These are phyloP conservation scores for Ganoderma sinense DNA, from an alignment of 1,284 basidiomycete genomes.

Conservation along the genomic window DNA sequence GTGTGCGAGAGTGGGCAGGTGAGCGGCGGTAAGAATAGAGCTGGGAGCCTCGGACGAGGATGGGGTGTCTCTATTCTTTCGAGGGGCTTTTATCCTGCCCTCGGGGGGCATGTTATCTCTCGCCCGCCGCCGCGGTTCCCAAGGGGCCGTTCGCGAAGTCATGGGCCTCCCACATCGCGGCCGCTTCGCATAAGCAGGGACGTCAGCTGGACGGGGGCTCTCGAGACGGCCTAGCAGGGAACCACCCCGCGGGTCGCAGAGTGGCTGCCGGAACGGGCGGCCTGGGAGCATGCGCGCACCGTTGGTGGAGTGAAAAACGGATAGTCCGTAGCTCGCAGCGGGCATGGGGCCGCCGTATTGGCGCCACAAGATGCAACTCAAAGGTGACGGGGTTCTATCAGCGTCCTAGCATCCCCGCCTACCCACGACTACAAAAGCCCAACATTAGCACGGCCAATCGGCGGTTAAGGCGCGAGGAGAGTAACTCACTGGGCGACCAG, in stretches of 20 bases:
- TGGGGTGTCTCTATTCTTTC: constrained; percentile 25
- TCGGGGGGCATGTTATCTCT: constrained; percentile 25
- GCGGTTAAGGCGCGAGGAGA: background rate
- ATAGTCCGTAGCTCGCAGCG: constrained; percentile 14
- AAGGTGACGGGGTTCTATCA: constrained; percentile 21
- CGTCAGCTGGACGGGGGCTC: constrained; percentile 28
- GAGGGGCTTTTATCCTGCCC: constrained; percentile 31
- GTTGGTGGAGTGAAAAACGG: constrained; percentile 20
- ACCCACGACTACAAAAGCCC: constrained; percentile 24
- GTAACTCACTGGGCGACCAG: background rate
- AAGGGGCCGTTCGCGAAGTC: constrained; percentile 32
- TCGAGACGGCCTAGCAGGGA: constrained; percentile 29
- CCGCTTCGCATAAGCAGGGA: constrained; percentile 23
- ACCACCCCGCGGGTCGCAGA: constrained; percentile 16
- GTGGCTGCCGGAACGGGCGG: constrained; percentile 22
- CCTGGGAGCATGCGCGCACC: constrained; percentile 19
- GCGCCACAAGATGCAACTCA: constrained; percentile 18
- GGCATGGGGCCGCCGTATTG: constrained; percentile 20
- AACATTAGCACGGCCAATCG: constrained; percentile 16
- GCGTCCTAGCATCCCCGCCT: constrained; percentile 21
- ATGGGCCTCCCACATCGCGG: constrained; percentile 30
- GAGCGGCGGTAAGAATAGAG: constrained; percentile 32
- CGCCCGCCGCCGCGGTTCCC: constrained; percentile 28
- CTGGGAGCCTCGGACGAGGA: constrained; percentile 33
- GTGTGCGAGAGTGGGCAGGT: constrained; percentile 24